A percentile compares a stretch with the other conserved stretches of the same genome.
Evolutionary conservation across 192 early-diverging fungal species (phyloP).

Genomic region (Linnemannia exigua): DNA sequence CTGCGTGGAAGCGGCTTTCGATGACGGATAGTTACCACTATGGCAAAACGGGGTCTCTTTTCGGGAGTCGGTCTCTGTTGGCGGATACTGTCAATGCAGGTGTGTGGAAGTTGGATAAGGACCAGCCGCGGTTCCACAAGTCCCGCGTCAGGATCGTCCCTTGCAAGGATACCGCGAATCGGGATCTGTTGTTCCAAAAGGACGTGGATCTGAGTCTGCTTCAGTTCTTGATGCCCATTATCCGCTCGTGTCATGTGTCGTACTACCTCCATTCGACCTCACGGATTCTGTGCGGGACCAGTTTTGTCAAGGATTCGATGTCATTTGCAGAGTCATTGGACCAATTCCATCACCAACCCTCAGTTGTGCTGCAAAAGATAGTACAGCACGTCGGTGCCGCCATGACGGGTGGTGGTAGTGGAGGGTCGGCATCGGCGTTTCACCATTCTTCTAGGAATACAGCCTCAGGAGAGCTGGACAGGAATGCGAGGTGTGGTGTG

Average conservation of each 20-base stretch:
- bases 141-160: constrained; percentile 30
- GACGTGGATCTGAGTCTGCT: constrained; percentile 40
- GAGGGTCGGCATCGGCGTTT: constrained; percentile 2
- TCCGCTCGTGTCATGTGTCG: constrained; percentile 36
- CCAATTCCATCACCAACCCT: neutral
- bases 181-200: constrained; percentile 37
- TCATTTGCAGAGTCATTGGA: neutral
- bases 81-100: constrained; percentile 7
- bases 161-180: neutral
- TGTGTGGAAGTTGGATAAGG: constrained; percentile 35
- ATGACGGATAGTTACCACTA: constrained; percentile 36
- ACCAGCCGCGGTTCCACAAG: constrained; percentile 46
- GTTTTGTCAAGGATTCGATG: constrained; percentile 15
- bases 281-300: constrained; percentile 44
- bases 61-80: constrained; percentile 18
- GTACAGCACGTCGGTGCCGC: constrained; percentile 32
- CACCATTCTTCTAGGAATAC: neutral
- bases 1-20: constrained; percentile 29
- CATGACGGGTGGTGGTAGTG: constrained; percentile 26
- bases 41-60: constrained; percentile 26
- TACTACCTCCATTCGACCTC: constrained; percentile 52
- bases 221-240: constrained; percentile 44
- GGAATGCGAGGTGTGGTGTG: constrained; percentile 18
- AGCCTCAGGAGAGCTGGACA: neutral
- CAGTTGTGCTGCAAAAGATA: constrained; percentile 15